Evolutionary conservation across 805 yeast genomes (phyloP), one percentile per base, ranked within the genome.

Genomic region (Metschnikowia baotianmanensis): DNA sequence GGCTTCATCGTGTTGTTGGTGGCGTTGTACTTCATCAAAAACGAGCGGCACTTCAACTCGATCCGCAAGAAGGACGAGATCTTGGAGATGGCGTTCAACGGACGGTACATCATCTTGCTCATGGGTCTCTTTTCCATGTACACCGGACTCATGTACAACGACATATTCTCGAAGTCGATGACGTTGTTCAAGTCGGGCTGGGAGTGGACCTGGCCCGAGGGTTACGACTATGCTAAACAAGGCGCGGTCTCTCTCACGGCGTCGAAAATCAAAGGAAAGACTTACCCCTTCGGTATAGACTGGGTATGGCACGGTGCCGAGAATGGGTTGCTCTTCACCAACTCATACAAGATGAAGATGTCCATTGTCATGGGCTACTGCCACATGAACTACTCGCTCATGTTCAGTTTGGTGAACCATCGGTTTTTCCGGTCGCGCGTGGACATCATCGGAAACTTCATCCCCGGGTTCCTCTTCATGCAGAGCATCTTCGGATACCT

Each of bases 301-400:
- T 76, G 79, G 61, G 79, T 77, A 12, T 83, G 90, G 90, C 90
- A 83, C 57, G 88, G 88, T n/a, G 65, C 88, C 23, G 90, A 83
- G 45, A 83, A 83, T 56, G 80, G 78, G 23, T 64, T 83, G 41
- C 60, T 83, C 36, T 83, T 83, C 58, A 69, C 85, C 22, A 83
- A 83, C 57, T 83, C 89, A 0, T 82, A 80, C 61, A 83, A 83
- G 60, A 83, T 83, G 90, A 83, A 83, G 52, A 62, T 83, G 43
- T 83, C 89, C 1, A 79, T 83, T 45, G 65, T 83, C 42, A 80
- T 83, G 85, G 90, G 90, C 19, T 83, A 78, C 56, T 65, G 75
- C 33, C 90, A 83, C 58, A 83, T 83, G 90, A 69, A 80, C 17
- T 83, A 83, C 57, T 82, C 88, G 0, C 78, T 76, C 55, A 62